Evolutionary conservation across 1,139 yeast species (phyloP).

Genomic region (Candida glucosophila): DNA sequence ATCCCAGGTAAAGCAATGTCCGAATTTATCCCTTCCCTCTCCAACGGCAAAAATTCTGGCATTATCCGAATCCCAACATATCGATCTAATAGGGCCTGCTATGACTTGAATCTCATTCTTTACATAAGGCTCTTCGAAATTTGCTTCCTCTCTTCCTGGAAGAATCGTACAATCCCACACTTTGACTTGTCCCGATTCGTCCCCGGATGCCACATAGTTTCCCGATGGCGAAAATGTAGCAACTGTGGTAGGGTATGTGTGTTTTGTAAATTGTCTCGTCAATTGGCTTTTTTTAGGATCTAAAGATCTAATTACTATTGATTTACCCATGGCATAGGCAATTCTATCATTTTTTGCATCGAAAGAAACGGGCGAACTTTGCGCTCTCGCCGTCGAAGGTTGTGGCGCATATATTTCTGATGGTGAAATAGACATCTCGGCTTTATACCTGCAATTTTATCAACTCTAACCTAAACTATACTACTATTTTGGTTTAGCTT

Average conservation of each 20-base stretch:
- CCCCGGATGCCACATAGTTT: conserved; percentile 86
- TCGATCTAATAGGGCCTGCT: conserved; percentile 72
- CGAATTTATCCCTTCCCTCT: conserved; percentile 84
- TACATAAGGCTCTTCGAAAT: conserved; percentile 43
- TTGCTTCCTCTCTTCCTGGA: conserved; percentile 8
- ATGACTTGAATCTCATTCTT: conserved; percentile 81
- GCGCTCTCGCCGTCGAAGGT: conserved; percentile 69
- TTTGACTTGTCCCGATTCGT: conserved; percentile 76
- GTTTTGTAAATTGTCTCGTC: conserved; percentile 62
- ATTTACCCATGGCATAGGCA: conserved; percentile 77
- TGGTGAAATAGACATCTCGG: conserved; percentile 22
- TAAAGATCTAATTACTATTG: conserved; percentile 65
- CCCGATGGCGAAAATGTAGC: conserved; percentile 89
- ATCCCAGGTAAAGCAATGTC: conserved; percentile 90
- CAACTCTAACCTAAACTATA: no score
- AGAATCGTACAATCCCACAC: conserved; percentile 63
- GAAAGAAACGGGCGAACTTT: conserved; percentile 64
- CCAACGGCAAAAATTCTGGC: conserved; percentile 90
- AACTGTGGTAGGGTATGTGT: conserved; percentile 63
- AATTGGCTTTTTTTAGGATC: conserved; percentile 30
- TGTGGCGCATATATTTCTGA: conserved; percentile 52
- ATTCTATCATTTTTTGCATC: conserved; percentile 60
- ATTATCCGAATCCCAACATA: conserved; percentile 91
- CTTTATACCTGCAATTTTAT: no score
- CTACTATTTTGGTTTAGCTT: no score